Percentiles rank a stretch among this genome's conserved stretches.
phyloP scores from a whole-genome alignment of 2,329 filamentous ascomycete species.

The Fusarium temperatum region DNA sequence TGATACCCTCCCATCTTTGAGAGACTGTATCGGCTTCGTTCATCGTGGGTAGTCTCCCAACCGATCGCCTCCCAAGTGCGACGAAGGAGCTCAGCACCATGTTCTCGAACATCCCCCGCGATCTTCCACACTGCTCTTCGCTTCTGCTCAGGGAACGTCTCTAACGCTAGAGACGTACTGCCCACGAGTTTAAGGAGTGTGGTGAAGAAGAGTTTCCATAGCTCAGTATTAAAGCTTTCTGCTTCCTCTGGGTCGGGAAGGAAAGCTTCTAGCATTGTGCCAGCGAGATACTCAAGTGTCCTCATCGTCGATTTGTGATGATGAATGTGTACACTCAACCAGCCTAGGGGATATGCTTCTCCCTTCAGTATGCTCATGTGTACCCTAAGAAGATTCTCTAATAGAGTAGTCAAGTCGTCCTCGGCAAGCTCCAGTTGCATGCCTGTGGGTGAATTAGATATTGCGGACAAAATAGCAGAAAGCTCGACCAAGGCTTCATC shows the following conservation, averaged over 20 bases:
- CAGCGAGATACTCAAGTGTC: constrained; percentile 82
- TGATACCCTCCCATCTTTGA: constrained; percentile 94
- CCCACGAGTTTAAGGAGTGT: constrained; percentile 89
- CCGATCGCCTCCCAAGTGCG: constrained; percentile 95
- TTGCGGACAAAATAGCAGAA: constrained; percentile 83
- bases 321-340: constrained; percentile 93
- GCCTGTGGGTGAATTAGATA: constrained; percentile 75
- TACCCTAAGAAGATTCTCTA: constrained; percentile 83
- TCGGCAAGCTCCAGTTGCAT: constrained; percentile 80
- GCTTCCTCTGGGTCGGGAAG: constrained; percentile 91
- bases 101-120: constrained; percentile 92
- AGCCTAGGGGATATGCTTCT: constrained; percentile 86
- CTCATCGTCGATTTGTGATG: constrained; percentile 91
- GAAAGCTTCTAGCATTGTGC: constrained; percentile 82
- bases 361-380: constrained; percentile 90
- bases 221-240: constrained; percentile 88
- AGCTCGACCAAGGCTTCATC: constrained; percentile 91
- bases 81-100: constrained; percentile 85
- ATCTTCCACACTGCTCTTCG: constrained; percentile 98
- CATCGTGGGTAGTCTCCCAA: constrained; percentile 89
- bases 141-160: constrained; percentile 98
- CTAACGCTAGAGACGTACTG: constrained; percentile 86
- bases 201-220: constrained; percentile 94
- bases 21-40: constrained; percentile 79
- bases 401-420: constrained; percentile 76